phyloP scores from a whole-genome alignment of 768 basidiomycete species.

The Trametes gibbosa region DNA sequence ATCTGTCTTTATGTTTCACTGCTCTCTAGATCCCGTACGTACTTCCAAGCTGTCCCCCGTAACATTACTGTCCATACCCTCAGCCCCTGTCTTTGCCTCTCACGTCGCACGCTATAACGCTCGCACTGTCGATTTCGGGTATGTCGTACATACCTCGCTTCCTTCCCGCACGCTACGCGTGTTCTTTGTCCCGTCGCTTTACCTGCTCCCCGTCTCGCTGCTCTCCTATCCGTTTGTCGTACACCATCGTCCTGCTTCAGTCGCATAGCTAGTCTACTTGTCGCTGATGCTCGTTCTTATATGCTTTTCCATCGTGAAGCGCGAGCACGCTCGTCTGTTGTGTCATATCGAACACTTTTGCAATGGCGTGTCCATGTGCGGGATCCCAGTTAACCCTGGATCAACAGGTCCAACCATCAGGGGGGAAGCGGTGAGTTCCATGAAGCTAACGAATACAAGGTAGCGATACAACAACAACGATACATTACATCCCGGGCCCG shows the following conservation, averaged over 20 bases:
- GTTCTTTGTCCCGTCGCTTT: conserved; percentile 1
- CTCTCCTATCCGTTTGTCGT: not conserved
- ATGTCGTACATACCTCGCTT: conserved; percentile 16
- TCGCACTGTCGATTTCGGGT: conserved; percentile 5
- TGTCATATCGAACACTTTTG: conserved; percentile 4
- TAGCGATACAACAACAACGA: not conserved
- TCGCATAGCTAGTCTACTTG: conserved; percentile 20
- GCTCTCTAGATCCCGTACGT: conserved; percentile 10
- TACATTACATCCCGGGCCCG: conserved; percentile 38
- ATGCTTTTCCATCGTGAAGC: conserved; percentile 10
- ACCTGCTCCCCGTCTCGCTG: conserved; percentile 10
- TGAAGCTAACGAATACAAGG: not conserved
- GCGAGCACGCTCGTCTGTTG: conserved; percentile 13
- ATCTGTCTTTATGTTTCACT: conserved; percentile 13
- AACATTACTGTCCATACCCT: not conserved
- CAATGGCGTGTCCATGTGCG: too few species aligned
- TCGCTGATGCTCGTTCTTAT: conserved; percentile 2
- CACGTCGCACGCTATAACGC: conserved; percentile 17
- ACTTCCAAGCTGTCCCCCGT: conserved; percentile 13
- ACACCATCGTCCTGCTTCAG: not conserved
- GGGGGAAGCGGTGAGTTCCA: too few species aligned
- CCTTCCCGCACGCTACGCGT: conserved; percentile 15
- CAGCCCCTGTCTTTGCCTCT: not conserved
- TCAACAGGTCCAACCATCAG: too few species aligned
- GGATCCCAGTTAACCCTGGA: too few species aligned